Percentiles rank a stretch among this genome's conserved stretches.
phyloP scores from a whole-genome alignment of 1,284 basidiomycete genomes.

The Exobasidium rhododendri region DNA sequence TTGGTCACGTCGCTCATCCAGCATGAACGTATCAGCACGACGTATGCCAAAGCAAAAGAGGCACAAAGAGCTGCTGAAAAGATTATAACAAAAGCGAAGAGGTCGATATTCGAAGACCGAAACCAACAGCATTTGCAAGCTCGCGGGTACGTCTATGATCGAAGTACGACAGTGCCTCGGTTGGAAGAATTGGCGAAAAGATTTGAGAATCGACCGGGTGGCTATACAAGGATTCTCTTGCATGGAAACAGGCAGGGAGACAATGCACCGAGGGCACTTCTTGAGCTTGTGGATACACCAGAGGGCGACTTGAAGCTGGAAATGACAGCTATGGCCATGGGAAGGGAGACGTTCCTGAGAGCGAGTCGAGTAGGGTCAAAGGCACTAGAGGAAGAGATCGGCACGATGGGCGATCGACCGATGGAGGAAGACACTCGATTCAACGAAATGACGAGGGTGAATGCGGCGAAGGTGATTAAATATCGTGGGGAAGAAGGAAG shows the following conservation, averaged over 20 bases:
- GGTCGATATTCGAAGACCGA: not conserved
- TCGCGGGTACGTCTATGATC: constrained; percentile 36
- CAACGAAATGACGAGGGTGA: constrained; percentile 37
- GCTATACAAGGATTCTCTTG: constrained; percentile 91
- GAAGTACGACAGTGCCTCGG: constrained; percentile 57
- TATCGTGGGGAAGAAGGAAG: constrained; percentile 42
- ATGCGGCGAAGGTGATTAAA: constrained; percentile 41
- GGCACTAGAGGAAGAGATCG: constrained; percentile 3
- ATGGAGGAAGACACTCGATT: constrained; percentile 41
- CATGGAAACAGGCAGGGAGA: constrained; percentile 84
- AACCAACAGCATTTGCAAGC: constrained; percentile 16
- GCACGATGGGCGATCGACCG: constrained; percentile 22
- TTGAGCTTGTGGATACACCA: constrained; percentile 92
- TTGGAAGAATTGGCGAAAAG: constrained; percentile 76
- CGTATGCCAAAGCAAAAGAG: constrained; percentile 91
- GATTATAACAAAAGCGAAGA: constrained; percentile 60
- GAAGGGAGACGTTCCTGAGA: constrained; percentile 35
- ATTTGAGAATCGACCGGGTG: constrained; percentile 79
- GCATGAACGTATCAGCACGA: constrained; percentile 95
- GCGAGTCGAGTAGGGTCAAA: constrained; percentile 19
- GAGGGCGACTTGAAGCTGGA: constrained; percentile 67
- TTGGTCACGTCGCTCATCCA: constrained; percentile 90
- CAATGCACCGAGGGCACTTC: constrained; percentile 85
- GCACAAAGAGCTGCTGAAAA: constrained; percentile 88
- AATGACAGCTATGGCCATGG: constrained; percentile 49